These are phyloP conservation scores for Acanthamoeba rhysodes DNA, from an alignment of 208 protist genomes.

Conservation along the genomic window DNA sequence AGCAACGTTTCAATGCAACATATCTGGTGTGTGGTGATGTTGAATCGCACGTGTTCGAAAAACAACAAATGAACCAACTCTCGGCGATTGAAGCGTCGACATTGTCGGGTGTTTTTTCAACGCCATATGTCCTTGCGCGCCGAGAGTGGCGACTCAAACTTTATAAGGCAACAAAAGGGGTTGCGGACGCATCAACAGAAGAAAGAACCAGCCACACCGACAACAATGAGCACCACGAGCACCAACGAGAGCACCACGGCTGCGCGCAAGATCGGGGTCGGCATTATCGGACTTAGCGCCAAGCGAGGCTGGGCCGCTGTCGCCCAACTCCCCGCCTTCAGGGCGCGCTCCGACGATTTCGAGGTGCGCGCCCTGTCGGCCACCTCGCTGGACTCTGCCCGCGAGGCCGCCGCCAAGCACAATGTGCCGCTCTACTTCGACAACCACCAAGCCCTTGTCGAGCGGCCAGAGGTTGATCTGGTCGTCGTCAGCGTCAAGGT, in stretches of 20 bases:
- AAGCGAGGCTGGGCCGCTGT: conserved; percentile 4
- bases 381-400: neutral
- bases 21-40: no score
- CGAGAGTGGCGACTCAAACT: no score
- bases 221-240: neutral
- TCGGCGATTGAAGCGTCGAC: no score
- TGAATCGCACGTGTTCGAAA: no score
- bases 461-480: neutral
- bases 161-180: no score
- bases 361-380: conserved; percentile 32
- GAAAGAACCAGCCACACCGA: no score
- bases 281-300: conserved; percentile 28
- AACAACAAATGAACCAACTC: no score
- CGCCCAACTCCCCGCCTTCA: neutral
- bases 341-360: neutral
- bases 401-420: conserved; percentile 21
- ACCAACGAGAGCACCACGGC: neutral
- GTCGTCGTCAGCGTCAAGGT: conserved; percentile 41
- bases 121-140: no score
- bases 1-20: no score
- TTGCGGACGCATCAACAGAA: no score
- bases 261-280: conserved; percentile 19
- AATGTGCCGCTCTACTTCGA: neutral
- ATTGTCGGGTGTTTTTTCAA: no score
- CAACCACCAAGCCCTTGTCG: neutral